phyloP scores from a whole-genome alignment of 2,329 filamentous ascomycete species.

The Waltergamsia citrina region DNA sequence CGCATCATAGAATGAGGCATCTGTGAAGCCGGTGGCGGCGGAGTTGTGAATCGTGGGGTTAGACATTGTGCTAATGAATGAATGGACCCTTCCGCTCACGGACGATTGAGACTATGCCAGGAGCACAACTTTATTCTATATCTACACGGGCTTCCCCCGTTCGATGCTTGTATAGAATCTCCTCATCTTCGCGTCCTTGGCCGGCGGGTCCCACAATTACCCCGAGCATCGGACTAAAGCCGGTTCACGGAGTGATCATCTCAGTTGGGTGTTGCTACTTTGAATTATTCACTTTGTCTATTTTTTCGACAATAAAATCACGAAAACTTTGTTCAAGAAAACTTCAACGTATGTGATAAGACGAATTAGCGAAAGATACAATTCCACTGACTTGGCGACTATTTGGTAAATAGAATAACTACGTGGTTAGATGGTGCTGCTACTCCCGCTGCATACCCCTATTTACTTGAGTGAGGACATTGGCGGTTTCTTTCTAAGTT shows the following conservation, averaged over 20 bases:
- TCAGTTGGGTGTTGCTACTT: too few species aligned
- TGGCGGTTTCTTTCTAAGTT: conserved; percentile 3
- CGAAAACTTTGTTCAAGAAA: too few species aligned
- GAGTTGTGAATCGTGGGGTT: conserved; percentile 34
- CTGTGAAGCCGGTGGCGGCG: conserved; percentile 50
- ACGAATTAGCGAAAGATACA: too few species aligned
- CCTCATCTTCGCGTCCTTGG: background rate
- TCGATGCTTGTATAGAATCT: too few species aligned
- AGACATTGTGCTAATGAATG: background rate
- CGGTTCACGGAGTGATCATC: background rate
- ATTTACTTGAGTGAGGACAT: background rate
- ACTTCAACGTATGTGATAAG: too few species aligned
- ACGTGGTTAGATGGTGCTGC: background rate
- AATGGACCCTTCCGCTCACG: too few species aligned
- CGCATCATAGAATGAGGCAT: conserved; percentile 55
- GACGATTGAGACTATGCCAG: too few species aligned
- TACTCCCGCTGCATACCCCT: background rate
- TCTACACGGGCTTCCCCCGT: too few species aligned
- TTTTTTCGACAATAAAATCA: too few species aligned
- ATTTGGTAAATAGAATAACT: too few species aligned
- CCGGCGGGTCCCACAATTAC: background rate
- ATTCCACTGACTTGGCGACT: too few species aligned
- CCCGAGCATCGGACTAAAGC: conserved; percentile 1
- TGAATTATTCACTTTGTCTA: too few species aligned
- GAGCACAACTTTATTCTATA: background rate